Base-by-base conservation (phyloP, 176 grass and related monocot genomes). In the Otatea glauca region DNA sequence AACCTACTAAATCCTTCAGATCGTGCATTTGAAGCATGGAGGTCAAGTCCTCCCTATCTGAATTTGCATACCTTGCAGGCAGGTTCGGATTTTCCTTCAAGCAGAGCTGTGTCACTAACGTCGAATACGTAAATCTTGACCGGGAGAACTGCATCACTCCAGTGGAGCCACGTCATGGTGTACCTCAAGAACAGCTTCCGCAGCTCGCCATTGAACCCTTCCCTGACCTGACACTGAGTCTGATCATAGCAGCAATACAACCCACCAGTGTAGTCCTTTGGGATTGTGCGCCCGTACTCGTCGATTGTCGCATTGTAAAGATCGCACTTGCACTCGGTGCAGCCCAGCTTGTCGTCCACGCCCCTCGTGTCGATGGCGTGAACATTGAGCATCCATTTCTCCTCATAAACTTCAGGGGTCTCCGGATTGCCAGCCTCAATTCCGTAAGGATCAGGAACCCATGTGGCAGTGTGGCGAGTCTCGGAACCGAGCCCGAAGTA, bases 61-160 rank as follows among this genome's bases (percentile, higher is more conserved):
- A 83, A 43, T 21, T 80, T 27, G 47, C 37, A 78, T 91, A 96
- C 94, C 89, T 79, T 88, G 85, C 94, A 97, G 38, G 81, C 86
- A 39, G 49, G 5, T 65, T n/a, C 41, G 2, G 48, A 38, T 39
- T 16, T 72, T n/a, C 77, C 70, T 12, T 84, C 79, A 0, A 78
- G 5, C 29, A 86, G 68, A 42, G 74, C 81, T 0, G 37, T 77
- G 25, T 94, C 87, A 8, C 77, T 97, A 13, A 88, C 89, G 37
- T 97, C 94, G 34, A 97, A 88, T 60, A 97, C 92, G 71, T 92
- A 97, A 9, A 97, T 92, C 77, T 88, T 91, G n/a, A 92, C 94
- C 1, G 94, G 94, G 64, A 84, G 23, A 50, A 94, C 65, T 0
- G 56, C 82, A 2, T 89, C 86, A 65, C 62, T 85, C 93, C 93